Evolutionary conservation across 208 protist species (phyloP).

Genomic region (Porcisia deanei): DNA sequence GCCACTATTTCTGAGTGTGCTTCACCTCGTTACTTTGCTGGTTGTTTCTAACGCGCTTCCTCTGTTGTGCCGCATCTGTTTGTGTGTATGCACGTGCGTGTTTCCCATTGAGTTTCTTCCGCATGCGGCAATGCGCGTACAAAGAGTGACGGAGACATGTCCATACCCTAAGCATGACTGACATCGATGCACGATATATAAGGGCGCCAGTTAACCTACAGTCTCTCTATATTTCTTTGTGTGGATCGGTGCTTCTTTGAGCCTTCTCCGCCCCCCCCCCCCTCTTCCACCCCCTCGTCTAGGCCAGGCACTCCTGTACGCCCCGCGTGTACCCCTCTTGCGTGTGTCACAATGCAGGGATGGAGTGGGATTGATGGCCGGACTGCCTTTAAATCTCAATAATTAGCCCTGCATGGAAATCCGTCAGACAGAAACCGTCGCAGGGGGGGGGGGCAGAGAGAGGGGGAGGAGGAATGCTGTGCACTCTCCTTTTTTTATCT

Average conservation of each 20-base stretch:
- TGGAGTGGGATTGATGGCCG: not conserved
- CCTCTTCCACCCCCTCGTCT: not conserved
- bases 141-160: not conserved
- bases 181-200: not conserved
- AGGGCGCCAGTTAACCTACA: not conserved
- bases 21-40: too few species aligned
- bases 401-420: not conserved
- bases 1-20: not conserved
- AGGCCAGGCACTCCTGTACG: not conserved
- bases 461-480: not conserved
- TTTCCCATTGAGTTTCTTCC: not conserved
- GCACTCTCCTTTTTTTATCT: too few species aligned
- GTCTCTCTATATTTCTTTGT: not conserved
- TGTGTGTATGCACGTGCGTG: not conserved
- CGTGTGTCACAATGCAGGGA: not conserved
- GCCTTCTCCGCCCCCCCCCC: not conserved
- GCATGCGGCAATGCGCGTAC: not conserved
- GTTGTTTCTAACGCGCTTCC: too few species aligned
- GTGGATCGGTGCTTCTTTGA: not conserved
- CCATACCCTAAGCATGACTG: too few species aligned
- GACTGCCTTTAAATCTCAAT: not conserved
- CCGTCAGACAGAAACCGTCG: not conserved
- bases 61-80: not conserved
- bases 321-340: not conserved
- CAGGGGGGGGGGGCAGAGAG: not conserved